Evolutionary conservation across 2,329 filamentous ascomycete genomes (phyloP).

Genomic region (Phaeosphaeriaceae sp.): DNA sequence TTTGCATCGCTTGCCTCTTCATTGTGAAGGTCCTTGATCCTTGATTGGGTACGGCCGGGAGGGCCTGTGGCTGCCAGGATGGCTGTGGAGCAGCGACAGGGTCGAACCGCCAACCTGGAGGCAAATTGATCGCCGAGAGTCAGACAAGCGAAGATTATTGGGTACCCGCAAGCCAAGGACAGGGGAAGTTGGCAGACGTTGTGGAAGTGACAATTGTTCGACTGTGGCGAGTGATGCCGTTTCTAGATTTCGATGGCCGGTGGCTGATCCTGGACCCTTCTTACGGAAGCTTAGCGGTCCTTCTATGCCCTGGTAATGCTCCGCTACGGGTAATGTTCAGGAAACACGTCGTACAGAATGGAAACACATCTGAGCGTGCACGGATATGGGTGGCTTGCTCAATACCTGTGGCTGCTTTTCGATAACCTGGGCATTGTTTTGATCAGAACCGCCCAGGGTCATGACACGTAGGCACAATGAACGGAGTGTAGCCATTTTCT

Average conservation of each 20-base stretch:
- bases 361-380: not conserved
- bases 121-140: constrained; percentile 43
- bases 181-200: constrained; percentile 24
- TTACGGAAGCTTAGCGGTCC: constrained; percentile 40
- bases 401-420: not conserved
- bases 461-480: constrained; percentile 1
- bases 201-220: constrained; percentile 30
- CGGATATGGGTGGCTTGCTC: not conserved
- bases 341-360: not conserved
- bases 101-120: constrained; percentile 42
- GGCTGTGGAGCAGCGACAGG: constrained; percentile 36
- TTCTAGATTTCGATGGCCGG: constrained; percentile 45
- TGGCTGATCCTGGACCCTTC: constrained; percentile 37
- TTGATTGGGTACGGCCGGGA: constrained; percentile 37
- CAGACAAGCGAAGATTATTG: constrained; percentile 17
- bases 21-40: constrained; percentile 16
- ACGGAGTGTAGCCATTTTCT: not conserved
- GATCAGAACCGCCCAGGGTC: not conserved
- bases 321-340: not conserved
- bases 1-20: constrained; percentile 46
- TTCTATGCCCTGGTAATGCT: constrained; percentile 5
- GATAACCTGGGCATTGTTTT: not conserved
- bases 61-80: constrained; percentile 39
- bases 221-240: constrained; percentile 46
- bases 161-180: constrained; percentile 23